Base-by-base conservation (phyloP, 176 grass and related monocot species). In the Paspalum notatum region DNA sequence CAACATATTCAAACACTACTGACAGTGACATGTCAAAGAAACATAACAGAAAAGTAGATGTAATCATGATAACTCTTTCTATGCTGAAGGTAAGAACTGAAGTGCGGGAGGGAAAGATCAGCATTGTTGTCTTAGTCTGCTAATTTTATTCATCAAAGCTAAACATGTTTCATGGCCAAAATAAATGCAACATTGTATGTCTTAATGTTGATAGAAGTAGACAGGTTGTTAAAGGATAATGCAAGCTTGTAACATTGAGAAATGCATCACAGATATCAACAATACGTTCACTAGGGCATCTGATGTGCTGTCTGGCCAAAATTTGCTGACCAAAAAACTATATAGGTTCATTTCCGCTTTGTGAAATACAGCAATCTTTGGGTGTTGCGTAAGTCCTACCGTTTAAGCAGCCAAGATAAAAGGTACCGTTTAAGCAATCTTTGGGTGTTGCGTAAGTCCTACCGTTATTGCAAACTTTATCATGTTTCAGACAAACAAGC, bases 1-100 rank as follows among this genome's bases (percentile, higher is more conserved):
- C 40, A 62, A 20, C 32, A 74, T 76, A 72, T 78, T 85, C 55
- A 85, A 49, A 59, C 52, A 71, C 0, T 42, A 50, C 13, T 82
- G 15, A 71, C 10, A 70, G 72, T 74, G 6, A 15, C 32, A 32
- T 32, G 32, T 66, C 67, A 22, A 2, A 21, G 12, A 78, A 78
- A 51, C 13, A 75, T 45, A 43, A 39, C 21, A 21, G n/a, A 14
- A 70, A 10, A 27, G 5, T 13, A 45, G 5, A 49, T 3, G 26
- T 4, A 39, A 56, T 8, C 18, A 43, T 76, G n/a, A 43, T 12
- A 58, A 59, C 12, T 42, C 8, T 38, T 81, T 22, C 50, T 53
- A 13, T 66, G 60, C n/a, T 66, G n/a, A 76, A 49, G 8, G 3
- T 15, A 24, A 9, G n/a, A 22, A 66, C 16, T 63, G 15, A 85